These are phyloP conservation scores for Sporobolomyces pararoseus DNA, from an alignment of 768 basidiomycete genomes.

Conservation along the genomic window DNA sequence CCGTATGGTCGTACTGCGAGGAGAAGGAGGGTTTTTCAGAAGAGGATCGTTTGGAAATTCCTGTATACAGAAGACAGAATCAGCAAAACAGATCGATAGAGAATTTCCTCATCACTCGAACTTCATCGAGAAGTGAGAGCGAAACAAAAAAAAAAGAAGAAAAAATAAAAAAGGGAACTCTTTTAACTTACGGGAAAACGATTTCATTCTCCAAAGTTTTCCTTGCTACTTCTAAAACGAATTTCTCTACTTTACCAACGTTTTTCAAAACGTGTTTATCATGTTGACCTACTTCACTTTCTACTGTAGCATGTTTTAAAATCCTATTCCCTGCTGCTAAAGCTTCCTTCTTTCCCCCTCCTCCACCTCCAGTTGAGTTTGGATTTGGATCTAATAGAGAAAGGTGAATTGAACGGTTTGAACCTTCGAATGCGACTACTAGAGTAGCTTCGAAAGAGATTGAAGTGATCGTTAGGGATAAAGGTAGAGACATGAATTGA, in stretches of 20 bases:
- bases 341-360: constrained; percentile 1
- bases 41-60: constrained; percentile 37
- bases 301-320: constrained; percentile 80
- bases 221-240: constrained; percentile 90
- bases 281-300: constrained; percentile 91
- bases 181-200: constrained; percentile 34
- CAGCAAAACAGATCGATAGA: too few species aligned
- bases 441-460: constrained; percentile 81
- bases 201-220: constrained; percentile 69
- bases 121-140: too few species aligned
- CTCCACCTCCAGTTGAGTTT: background rate
- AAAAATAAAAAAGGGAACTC: background rate
- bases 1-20: too few species aligned
- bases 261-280: constrained; percentile 96
- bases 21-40: constrained; percentile 2
- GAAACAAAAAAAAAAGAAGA: too few species aligned
- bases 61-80: too few species aligned
- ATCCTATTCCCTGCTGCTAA: constrained; percentile 72
- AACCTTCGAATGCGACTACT: constrained; percentile 85
- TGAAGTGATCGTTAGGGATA: constrained; percentile 86
- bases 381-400: constrained; percentile 62
- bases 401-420: constrained; percentile 72
- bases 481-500: constrained; percentile 93
- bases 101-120: too few species aligned
- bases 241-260: constrained; percentile 88